Evolutionary conservation across 192 early-diverging fungal species (phyloP), one percentile per base, ranked within the genome.

Genomic region (Backusella sp.): DNA sequence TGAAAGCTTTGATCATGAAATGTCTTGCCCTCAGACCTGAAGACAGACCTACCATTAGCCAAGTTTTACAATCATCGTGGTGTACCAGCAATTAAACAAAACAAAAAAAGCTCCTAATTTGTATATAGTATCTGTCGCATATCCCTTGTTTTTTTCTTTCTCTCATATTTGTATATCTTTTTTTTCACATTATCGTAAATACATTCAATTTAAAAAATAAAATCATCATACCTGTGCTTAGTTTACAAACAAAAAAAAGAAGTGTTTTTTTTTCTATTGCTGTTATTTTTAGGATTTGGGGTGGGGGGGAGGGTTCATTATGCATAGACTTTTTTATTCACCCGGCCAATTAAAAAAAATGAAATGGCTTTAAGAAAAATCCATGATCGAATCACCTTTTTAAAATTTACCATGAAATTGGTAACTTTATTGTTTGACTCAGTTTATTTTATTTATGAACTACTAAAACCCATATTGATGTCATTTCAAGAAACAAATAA

Each of bases 21-120:
- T 85, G 86, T 77, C 82, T 91, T 52, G 56, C 78, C 28, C 19
- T 80, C 36, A 81, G 87, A 17, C 86, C 89, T 0, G 75, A 79
- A 0, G 67, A 84, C 0, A 74, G 90, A 15, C 82, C 76, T 42
- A 74, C 72, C 8, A 84, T 88, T 41, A 79, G 82, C 6, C 80
- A 88, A 23, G 76, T 90, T 15, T 68, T 87, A 23, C 70, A 82
- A 30, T 67, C 59, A 67, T 14, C 65, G 19, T 74, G 73, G 73
- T 67, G 59, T 42, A 74, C 4, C 23, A 19, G 17, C 41, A 71
- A 42, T 28, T 46, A 71, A 71, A 46, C 9, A 44, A 44, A 71
- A 44, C 49, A 39, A 15, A 68, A 68, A 39, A 23, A 37, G 4
- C 11, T 35, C 34, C 68, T 23, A 23, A 62, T 21, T 56, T 62